Conservation (phyloP, 2,329 filamentous ascomycete species). For the Calonectria hawksworthii region DNA sequence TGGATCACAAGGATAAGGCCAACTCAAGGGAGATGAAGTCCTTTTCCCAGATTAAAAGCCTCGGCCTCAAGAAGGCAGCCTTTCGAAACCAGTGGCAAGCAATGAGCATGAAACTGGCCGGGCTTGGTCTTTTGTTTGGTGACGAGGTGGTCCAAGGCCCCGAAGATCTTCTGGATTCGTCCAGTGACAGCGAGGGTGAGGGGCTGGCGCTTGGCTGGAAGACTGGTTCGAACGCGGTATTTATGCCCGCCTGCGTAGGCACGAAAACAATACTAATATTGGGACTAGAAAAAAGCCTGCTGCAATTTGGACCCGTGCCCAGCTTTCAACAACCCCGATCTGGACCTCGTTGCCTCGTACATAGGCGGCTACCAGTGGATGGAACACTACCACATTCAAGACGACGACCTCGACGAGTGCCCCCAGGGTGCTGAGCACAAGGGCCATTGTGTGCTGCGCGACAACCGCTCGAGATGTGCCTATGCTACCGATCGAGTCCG, state of each 20-base stretch:
- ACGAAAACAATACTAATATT: not conserved
- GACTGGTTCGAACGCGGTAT: slow-evolving; percentile 18
- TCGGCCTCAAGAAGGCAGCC: not conserved
- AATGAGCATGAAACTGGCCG: slow-evolving; percentile 26
- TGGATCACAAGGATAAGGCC: slow-evolving; percentile 25
- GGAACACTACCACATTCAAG: slow-evolving; percentile 37
- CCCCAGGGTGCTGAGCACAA: slow-evolving; percentile 28
- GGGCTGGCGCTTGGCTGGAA: slow-evolving; percentile 29
- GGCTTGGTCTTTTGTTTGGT: slow-evolving; percentile 30
- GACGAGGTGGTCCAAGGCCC: slow-evolving; percentile 24
- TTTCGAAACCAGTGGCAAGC: slow-evolving; percentile 32
- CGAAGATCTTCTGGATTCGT: slow-evolving; percentile 17
- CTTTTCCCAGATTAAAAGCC: slow-evolving; percentile 14
- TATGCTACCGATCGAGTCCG: slow-evolving; percentile 30
- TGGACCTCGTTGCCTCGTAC: slow-evolving; percentile 31
- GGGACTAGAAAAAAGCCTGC: slow-evolving; percentile 1
- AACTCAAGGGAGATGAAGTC: slow-evolving; percentile 21
- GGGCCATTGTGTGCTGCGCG: slow-evolving; percentile 34
- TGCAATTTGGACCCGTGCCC: slow-evolving; percentile 36
- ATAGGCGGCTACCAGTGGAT: slow-evolving; percentile 32
- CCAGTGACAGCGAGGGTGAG: slow-evolving; percentile 25
- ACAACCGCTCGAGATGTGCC: slow-evolving; percentile 33
- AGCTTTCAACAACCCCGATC: slow-evolving; percentile 26
- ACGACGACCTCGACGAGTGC: slow-evolving; percentile 34
- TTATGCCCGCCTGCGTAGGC: not conserved